A percentile compares a stretch with the other conserved stretches of the same genome.
Evolutionary conservation across 495 filamentous ascomycete genomes (phyloP).

Genomic region (Daldinia decipiens): DNA sequence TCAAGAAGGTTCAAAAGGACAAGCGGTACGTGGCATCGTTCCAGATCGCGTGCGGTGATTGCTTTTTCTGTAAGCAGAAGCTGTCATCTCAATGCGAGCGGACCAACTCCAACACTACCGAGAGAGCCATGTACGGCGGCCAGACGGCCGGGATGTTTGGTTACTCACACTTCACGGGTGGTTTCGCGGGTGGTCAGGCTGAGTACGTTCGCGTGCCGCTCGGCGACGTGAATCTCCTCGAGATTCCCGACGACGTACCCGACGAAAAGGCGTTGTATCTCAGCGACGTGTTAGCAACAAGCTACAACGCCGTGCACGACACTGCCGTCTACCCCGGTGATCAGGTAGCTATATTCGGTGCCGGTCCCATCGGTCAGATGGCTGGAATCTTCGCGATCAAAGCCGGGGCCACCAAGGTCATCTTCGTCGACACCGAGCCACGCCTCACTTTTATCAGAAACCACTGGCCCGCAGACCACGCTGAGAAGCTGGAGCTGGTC

Average conservation of each 20-base stretch:
- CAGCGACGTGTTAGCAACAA: constrained; percentile 81
- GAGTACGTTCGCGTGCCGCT: constrained; percentile 87
- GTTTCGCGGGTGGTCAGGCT: constrained; percentile 89
- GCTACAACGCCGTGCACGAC: constrained; percentile 84
- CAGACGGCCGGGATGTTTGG: constrained; percentile 79
- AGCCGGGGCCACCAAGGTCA: constrained; percentile 78
- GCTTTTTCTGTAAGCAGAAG: constrained; percentile 81
- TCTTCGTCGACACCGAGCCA: constrained; percentile 85
- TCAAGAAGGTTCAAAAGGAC: constrained; percentile 67
- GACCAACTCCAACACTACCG: constrained; percentile 77
- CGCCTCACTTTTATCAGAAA: constrained; percentile 72
- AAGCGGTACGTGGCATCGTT: constrained; percentile 86
- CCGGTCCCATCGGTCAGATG: constrained; percentile 85
- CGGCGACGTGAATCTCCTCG: constrained; percentile 84
- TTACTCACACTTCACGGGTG: constrained; percentile 82
- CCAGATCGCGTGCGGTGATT: constrained; percentile 83
- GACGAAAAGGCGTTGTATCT: constrained; percentile 90
- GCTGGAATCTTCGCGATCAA: constrained; percentile 74
- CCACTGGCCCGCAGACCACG: constrained; percentile 63
- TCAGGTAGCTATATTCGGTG: constrained; percentile 85
- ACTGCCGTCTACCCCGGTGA: constrained; percentile 83
- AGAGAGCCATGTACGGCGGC: constrained; percentile 76
- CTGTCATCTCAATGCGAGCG: constrained; percentile 79
- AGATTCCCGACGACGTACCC: constrained; percentile 80
- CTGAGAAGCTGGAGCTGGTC: constrained; percentile 54